Base-by-base conservation (phyloP, 192 early-diverging fungal genomes). In the Phycomyces blakesleeanus region DNA sequence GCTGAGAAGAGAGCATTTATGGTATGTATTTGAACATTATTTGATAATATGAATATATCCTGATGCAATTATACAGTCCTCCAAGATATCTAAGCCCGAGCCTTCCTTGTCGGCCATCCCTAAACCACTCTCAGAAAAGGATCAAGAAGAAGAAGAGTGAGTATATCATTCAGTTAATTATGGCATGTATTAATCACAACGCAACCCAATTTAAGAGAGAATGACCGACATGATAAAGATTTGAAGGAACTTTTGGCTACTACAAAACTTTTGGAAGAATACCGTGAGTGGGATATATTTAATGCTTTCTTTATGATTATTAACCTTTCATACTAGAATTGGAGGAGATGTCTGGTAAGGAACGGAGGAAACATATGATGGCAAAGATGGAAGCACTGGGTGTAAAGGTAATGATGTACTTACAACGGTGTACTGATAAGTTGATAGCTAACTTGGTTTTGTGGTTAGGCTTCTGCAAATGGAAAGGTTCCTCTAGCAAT, bases 121-220 rank as follows among this genome's bases (percentile, higher is more conserved):
- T 24, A 66, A 56, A 50, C 26, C 53, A 8, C 38, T 47, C 11
- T 52, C 39, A 15, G 37, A 25, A 15, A 58, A 71, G 37, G 66
- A 69, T 10, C 25, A 50, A 39, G 76, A 75, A 54, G 73, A 78
- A 37, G 76, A 78, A n/a, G 64, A 69, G 66, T 73, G 69, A 64
- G 63, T 63, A 40, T 34, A 37, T 5, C 8, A 47, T 50, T 20
- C 7, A 29, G 18, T 21, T 29, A 34, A 18, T 8, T 14, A 39
- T 37, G 24, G 16, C n/a, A 41, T 27, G 26, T 68, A 7, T 40
- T 34, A 55, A 22, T 55, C 59, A 38, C 37, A 18, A 38, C 29
- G 2, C 29, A 34, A 34, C 2, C 7, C 29, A 34, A 34, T 16
- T 58, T 8, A 61, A 76, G 75, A 18, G 61, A 73, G 18, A 75